A percentile compares a stretch with the other conserved stretches of the same genome.
Conservation (phyloP, 768 basidiomycete species). For the Boletus speciosus region DNA sequence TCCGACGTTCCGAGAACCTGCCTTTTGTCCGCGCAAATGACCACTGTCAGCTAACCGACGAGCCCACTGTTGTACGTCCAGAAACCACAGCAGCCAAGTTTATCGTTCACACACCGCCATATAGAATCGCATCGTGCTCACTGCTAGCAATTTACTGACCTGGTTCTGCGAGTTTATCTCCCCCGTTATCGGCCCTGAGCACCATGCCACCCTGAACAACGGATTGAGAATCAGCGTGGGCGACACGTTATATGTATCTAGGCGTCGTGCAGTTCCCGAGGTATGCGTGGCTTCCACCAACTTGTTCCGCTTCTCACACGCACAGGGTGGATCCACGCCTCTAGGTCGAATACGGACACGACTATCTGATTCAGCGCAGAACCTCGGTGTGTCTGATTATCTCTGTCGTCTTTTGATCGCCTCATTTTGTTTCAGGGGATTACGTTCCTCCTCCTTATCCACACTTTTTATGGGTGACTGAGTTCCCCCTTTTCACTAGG, state of each 20-base stretch:
- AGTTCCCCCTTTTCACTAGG: constrained; percentile 89
- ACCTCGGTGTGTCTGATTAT: constrained; percentile 46
- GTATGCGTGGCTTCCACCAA: constrained; percentile 34
- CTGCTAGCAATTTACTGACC: constrained; percentile 39
- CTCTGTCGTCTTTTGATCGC: not conserved
- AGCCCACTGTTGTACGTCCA: constrained; percentile 27
- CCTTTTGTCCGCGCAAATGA: constrained; percentile 31
- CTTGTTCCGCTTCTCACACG: constrained; percentile 19
- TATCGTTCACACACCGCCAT: constrained; percentile 10
- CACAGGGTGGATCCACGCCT: constrained; percentile 81
- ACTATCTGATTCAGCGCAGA: constrained; percentile 63
- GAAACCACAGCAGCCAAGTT: not conserved
- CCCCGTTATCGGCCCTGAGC: constrained; percentile 24
- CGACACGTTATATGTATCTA: constrained; percentile 57
- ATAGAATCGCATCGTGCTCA: constrained; percentile 51
- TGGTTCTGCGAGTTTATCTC: constrained; percentile 43
- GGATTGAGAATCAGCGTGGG: constrained; percentile 44
- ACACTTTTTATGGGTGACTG: constrained; percentile 93
- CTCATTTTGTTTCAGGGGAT: constrained; percentile 43
- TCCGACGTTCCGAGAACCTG: constrained; percentile 27
- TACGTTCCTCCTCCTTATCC: constrained; percentile 54
- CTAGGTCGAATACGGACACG: constrained; percentile 69
- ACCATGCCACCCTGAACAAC: constrained; percentile 36
- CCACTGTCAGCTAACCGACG: constrained; percentile 11
- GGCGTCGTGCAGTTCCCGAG: constrained; percentile 48